phyloP scores from a whole-genome alignment of 805 yeast species.

The Nakazawaea populi region DNA sequence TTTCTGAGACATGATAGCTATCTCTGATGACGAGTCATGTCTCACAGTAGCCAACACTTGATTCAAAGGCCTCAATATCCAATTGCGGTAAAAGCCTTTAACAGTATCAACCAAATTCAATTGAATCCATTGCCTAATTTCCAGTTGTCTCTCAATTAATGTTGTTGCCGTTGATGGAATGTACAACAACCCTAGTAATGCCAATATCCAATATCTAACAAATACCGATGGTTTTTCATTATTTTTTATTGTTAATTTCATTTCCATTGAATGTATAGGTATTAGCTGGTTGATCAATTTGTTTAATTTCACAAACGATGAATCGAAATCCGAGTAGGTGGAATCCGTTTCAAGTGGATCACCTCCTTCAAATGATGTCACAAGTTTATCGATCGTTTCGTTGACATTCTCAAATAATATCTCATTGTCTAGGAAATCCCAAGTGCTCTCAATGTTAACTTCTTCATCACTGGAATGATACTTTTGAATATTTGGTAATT shows the following conservation, averaged over 20 bases:
- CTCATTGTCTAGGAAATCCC: conserved; percentile 2
- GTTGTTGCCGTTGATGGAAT: conserved; percentile 46
- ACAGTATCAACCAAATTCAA: conserved; percentile 59
- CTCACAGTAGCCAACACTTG: conserved; percentile 76
- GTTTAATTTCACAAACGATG: conserved; percentile 5
- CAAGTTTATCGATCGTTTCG: conserved; percentile 6
- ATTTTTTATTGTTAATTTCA: neutral
- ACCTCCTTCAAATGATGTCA: conserved; percentile 2
- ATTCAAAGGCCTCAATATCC: conserved; percentile 74
- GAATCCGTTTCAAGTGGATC: conserved; percentile 1
- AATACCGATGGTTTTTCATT: conserved; percentile 33
- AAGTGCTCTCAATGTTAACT: neutral
- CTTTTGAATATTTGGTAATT: conserved; percentile 23
- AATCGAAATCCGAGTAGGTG: neutral
- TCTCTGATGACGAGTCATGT: conserved; percentile 68
- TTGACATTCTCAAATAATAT: neutral
- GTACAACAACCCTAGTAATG: conserved; percentile 33
- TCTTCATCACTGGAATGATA: conserved; percentile 1
- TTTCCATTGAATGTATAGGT: conserved; percentile 2
- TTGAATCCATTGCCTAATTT: conserved; percentile 50
- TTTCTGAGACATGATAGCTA: conserved; percentile 74
- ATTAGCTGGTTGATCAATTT: conserved; percentile 1
- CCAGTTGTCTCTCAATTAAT: conserved; percentile 44
- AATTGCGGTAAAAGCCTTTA: conserved; percentile 65
- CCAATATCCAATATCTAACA: conserved; percentile 54